These are phyloP conservation scores for Chalciporus sphaerocephalus DNA, from an alignment of 768 basidiomycete species.

Conservation along the genomic window DNA sequence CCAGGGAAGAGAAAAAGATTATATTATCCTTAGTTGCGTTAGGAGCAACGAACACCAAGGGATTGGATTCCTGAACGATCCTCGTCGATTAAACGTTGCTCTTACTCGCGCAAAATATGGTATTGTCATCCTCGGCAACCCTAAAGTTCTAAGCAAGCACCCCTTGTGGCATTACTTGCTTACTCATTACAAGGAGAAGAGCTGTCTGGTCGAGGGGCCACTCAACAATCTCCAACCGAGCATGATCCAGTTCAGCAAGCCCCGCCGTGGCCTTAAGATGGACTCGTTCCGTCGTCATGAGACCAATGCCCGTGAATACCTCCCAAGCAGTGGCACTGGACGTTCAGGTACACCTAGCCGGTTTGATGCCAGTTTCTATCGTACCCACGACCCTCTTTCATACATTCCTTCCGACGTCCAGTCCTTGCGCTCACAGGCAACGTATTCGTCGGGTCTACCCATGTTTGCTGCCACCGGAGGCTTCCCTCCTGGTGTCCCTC, in stretches of 20 bases:
- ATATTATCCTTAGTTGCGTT: constrained; percentile 97
- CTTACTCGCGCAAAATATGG: constrained; percentile 97
- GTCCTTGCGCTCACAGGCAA: constrained; percentile 94
- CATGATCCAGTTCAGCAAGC: constrained; percentile 99
- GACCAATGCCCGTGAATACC: constrained; percentile 81
- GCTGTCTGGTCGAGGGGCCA: constrained; percentile 90
- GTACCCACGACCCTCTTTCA: constrained; percentile 88
- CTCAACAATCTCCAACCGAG: constrained; percentile 93
- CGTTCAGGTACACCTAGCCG: constrained; percentile 89
- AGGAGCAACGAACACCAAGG: constrained; percentile 99
- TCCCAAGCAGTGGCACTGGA: constrained; percentile 36
- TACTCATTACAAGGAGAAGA: constrained; percentile 97
- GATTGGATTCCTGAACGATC: constrained; percentile 98
- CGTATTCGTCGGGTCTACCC: constrained; percentile 88
- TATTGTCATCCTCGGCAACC: constrained; percentile 99
- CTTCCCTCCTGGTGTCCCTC: constrained; percentile 63
- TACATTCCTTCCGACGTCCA: constrained; percentile 96
- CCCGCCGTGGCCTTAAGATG: constrained; percentile 87
- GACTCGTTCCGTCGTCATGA: constrained; percentile 93
- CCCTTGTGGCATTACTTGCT: constrained; percentile 97
- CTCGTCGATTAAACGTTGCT: constrained; percentile 92
- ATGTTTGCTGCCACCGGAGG: constrained; percentile 71
- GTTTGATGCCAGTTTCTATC: constrained; percentile 94
- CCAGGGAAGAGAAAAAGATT: constrained; percentile 99
- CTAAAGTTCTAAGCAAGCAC: constrained; percentile 99